Base-by-base conservation (phyloP, 192 early-diverging fungal genomes). In the Umbelopsis isabellina region DNA sequence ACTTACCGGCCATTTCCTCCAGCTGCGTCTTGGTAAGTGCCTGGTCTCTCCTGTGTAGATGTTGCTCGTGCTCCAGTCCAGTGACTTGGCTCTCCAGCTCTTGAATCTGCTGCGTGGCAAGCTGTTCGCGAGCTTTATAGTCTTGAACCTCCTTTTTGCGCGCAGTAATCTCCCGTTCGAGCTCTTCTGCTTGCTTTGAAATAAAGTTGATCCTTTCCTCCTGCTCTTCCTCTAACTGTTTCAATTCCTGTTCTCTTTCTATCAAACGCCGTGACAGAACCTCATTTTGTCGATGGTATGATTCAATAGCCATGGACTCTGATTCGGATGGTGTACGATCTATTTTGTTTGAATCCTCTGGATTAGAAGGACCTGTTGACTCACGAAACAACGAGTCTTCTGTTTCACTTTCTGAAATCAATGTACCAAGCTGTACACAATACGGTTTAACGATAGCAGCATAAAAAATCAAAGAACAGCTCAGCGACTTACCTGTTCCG, bases 61-160 rank as follows among this genome's bases (percentile, higher is more conserved):
- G 21, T n/a, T 61, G 55, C 30, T 61, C 55, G 16, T 61, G 55
- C 55, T 61, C 55, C 9, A 61, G 55, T n/a, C 33, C 27, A 35
- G 55, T 35, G 8, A 61, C 55, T 15, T 61, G 55, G 7, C 25
- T n/a, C 30, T 61, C 55, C 3, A 61, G 55, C 27, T 61, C 55
- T 35, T 61, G 55, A 0, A 61, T 61, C 16, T 61, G 55, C 2
- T 35, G 55, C 1, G 55, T 33, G 16, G 55, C 55, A 11, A 35
- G 55, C 33, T 61, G 55, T 35, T 61, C 55, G 2, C 55, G 55
- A 27, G 55, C 18, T 35, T 61, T 61, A 11, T 61, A 61, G 55
- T 61, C 55, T 25, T 61, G 55, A 4, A 61, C 33, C 37, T 61
- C 55, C 30, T 61, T 61, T 35, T 61, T 61, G 11, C 55, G 55